These are phyloP conservation scores for Endothia cerciana DNA, from an alignment of 2,329 filamentous ascomycete species.

Conservation along the genomic window DNA sequence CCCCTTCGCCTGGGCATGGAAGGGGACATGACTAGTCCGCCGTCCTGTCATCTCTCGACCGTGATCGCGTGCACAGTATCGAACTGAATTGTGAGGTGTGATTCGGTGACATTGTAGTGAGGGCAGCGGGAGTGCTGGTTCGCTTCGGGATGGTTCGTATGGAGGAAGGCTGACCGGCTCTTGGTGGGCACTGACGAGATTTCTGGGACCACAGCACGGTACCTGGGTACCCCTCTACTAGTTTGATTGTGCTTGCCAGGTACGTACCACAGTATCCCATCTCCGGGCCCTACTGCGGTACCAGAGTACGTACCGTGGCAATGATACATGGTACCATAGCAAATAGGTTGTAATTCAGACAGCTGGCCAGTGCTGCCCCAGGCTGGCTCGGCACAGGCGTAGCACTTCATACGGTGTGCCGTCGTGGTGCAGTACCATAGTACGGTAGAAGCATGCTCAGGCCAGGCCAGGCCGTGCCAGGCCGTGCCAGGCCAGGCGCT, in stretches of 20 bases:
- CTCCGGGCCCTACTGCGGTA: background rate
- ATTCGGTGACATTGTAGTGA: too few species aligned
- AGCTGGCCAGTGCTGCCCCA: too few species aligned
- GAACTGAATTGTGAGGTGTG: background rate
- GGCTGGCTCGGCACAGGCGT: too few species aligned
- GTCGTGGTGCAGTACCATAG: too few species aligned
- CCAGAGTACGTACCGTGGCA: too few species aligned
- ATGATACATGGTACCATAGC: too few species aligned
- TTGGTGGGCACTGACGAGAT: background rate
- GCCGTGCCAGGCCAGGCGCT: background rate
- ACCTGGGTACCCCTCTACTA: background rate
- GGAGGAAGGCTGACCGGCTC: background rate
- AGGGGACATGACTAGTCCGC: conserved; percentile 4
- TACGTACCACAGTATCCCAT: too few species aligned
- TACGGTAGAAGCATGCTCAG: too few species aligned
- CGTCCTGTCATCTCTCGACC: background rate
- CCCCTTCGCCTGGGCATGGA: background rate
- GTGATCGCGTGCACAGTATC: background rate
- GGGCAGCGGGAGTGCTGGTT: background rate
- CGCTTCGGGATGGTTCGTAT: background rate
- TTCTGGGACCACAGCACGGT: background rate
- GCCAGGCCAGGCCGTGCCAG: background rate
- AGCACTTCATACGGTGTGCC: too few species aligned
- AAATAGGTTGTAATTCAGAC: too few species aligned
- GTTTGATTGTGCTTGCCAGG: background rate